Conservation (phyloP, 2,329 filamentous ascomycete genomes). For the Capronia coronata region DNA sequence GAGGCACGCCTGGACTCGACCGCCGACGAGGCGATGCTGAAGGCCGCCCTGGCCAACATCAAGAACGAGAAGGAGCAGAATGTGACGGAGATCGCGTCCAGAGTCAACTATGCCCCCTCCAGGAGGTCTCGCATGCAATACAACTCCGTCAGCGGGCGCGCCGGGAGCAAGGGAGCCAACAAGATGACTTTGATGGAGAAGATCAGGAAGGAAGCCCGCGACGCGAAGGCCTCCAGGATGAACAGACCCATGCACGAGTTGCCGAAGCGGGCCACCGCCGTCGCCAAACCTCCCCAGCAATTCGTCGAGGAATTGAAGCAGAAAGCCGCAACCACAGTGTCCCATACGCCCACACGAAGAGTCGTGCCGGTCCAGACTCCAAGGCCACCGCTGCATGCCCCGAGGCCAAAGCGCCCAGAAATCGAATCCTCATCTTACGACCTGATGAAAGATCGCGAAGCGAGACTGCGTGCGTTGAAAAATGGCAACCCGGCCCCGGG, state of each 20-base stretch:
- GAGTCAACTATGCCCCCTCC: conserved; percentile 31
- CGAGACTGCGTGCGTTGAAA: conserved; percentile 32
- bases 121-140: conserved; percentile 9
- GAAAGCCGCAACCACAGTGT: conserved; percentile 5
- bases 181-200: conserved; percentile 44
- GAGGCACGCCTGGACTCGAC: conserved; percentile 53
- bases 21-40: conserved; percentile 53
- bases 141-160: conserved; percentile 21
- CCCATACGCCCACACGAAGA: background rate
- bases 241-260: conserved; percentile 37
- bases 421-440: conserved; percentile 17
- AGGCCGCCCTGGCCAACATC: conserved; percentile 52
- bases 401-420: conserved; percentile 1
- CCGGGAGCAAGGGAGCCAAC: conserved; percentile 38
- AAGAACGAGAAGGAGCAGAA: conserved; percentile 54
- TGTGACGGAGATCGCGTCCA: conserved; percentile 51
- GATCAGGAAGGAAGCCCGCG: conserved; percentile 51
- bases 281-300: conserved; percentile 37
- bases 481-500: conserved; percentile 25
- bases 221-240: conserved; percentile 40
- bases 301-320: conserved; percentile 35
- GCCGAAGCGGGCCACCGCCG: conserved; percentile 34
- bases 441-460: conserved; percentile 31
- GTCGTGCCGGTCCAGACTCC: background rate
- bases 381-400: conserved; percentile 17